These are phyloP conservation scores for Styphnolobium japonicum DNA, from an alignment of 306 rosid genomes.

Conservation along the genomic window DNA sequence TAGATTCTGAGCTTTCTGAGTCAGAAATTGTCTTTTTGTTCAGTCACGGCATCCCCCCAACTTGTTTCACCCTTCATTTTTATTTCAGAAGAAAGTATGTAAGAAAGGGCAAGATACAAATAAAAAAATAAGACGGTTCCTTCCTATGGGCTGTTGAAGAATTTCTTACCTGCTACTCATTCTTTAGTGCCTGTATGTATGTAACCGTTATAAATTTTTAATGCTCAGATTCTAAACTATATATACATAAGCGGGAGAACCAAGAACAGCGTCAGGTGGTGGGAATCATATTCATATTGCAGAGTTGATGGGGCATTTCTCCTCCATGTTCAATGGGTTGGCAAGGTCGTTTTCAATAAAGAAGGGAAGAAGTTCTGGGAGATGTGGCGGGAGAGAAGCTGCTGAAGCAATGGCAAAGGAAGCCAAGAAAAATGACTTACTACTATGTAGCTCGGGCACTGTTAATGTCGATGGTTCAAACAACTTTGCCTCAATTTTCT, in stretches of 20 bases:
- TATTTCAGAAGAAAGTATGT: slow-evolving; percentile 29
- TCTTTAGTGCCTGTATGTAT: not conserved
- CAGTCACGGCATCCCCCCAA: slow-evolving; percentile 42
- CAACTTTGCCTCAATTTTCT: slow-evolving; percentile 74
- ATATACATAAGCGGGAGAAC: not conserved
- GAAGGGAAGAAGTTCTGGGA: slow-evolving; percentile 48
- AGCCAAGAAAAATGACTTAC: slow-evolving; percentile 73
- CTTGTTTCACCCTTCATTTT: slow-evolving; percentile 37
- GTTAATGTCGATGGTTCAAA: slow-evolving; percentile 59
- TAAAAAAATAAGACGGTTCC: not conserved
- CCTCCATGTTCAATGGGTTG: slow-evolving; percentile 74
- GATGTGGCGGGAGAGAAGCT: slow-evolving; percentile 56
- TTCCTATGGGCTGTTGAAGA: slow-evolving; percentile 28
- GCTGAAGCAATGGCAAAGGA: slow-evolving; percentile 77
- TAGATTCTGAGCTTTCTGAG: slow-evolving; percentile 68
- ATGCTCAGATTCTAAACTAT: slow-evolving; percentile 33
- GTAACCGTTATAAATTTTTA: not conserved
- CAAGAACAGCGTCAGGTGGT: not conserved
- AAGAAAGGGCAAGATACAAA: not conserved
- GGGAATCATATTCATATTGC: slow-evolving; percentile 11
- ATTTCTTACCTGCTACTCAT: slow-evolving; percentile 39
- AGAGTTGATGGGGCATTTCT: slow-evolving; percentile 62
- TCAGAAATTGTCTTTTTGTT: slow-evolving; percentile 63
- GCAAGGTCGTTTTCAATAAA: slow-evolving; percentile 55
- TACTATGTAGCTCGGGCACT: slow-evolving; percentile 55